phyloP scores from a whole-genome alignment of 2,329 filamentous ascomycete species.

The Epichloe coenophiala region DNA sequence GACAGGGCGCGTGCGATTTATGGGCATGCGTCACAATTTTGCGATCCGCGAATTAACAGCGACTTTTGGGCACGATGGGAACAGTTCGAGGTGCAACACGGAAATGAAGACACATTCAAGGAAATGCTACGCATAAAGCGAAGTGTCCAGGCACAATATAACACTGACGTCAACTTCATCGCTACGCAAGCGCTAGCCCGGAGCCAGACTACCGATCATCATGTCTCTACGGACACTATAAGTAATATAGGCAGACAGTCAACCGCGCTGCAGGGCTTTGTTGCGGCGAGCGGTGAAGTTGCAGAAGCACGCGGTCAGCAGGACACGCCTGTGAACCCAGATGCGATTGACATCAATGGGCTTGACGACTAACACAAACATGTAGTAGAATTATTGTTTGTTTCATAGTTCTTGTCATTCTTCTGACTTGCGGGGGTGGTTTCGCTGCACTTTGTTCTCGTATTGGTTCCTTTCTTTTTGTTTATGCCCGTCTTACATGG shows the following conservation, averaged over 20 bases:
- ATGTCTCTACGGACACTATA: conserved; percentile 63
- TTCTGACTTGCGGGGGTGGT: neutral
- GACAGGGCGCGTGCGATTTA: conserved; percentile 92
- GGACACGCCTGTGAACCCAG: conserved; percentile 52
- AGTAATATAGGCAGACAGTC: conserved; percentile 76
- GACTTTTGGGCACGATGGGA: conserved; percentile 97
- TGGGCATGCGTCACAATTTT: conserved; percentile 92
- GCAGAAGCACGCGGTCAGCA: conserved; percentile 35
- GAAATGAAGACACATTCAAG: conserved; percentile 98
- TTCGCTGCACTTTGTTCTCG: neutral
- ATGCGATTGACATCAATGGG: conserved; percentile 70
- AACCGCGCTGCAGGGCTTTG: conserved; percentile 80
- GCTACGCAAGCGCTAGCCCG: conserved; percentile 86
- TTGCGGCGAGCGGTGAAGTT: conserved; percentile 67
- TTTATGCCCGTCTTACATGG: no score
- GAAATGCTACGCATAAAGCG: conserved; percentile 98
- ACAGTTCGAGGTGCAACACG: conserved; percentile 90
- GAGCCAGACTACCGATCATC: conserved; percentile 47
- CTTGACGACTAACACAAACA: conserved; percentile 42
- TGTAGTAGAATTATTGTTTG: neutral
- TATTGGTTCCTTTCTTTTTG: neutral
- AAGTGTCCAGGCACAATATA: conserved; percentile 94
- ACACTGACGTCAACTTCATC: conserved; percentile 97
- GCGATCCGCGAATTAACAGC: conserved; percentile 80
- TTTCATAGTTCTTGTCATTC: neutral